phyloP scores from a whole-genome alignment of 768 basidiomycete species.

The Pleurotus eryngii region DNA sequence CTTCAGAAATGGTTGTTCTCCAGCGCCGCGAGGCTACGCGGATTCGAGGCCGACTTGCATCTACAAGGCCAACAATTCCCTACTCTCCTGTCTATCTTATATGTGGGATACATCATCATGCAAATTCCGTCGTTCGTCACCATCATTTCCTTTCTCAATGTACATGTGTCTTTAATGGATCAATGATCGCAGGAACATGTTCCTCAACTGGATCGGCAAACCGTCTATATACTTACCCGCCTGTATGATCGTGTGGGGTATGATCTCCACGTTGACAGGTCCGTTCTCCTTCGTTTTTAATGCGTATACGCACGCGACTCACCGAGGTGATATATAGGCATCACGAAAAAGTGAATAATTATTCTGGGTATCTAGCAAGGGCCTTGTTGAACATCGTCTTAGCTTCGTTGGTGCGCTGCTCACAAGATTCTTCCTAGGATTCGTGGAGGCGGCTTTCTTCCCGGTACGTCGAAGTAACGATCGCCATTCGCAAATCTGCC shows the following conservation, averaged over 20 bases:
- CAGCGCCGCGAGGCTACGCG: conserved; percentile 70
- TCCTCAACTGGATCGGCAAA: conserved; percentile 63
- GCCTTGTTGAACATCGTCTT: not conserved
- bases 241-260: conserved; percentile 76
- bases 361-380: not conserved
- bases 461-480: conserved; percentile 27
- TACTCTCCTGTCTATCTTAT: conserved; percentile 65
- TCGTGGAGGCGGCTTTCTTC: conserved; percentile 67
- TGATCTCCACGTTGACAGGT: conserved; percentile 54
- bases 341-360: conserved; percentile 34
- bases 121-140: conserved; percentile 69
- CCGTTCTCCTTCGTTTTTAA: conserved; percentile 12
- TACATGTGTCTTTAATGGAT: not conserved
- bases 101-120: conserved; percentile 75
- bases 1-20: no score
- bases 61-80: conserved; percentile 64
- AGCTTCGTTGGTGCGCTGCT: conserved; percentile 69
- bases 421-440: conserved; percentile 79
- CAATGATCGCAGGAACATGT: conserved; percentile 57
- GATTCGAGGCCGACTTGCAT: conserved; percentile 66
- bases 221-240: conserved; percentile 66
- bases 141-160: not conserved
- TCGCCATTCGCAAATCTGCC: no score
- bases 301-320: no score
- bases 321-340: conserved; percentile 21